Conservation (phyloP, 257 asterid genomes). For the Solanum chiquidenum region DNA sequence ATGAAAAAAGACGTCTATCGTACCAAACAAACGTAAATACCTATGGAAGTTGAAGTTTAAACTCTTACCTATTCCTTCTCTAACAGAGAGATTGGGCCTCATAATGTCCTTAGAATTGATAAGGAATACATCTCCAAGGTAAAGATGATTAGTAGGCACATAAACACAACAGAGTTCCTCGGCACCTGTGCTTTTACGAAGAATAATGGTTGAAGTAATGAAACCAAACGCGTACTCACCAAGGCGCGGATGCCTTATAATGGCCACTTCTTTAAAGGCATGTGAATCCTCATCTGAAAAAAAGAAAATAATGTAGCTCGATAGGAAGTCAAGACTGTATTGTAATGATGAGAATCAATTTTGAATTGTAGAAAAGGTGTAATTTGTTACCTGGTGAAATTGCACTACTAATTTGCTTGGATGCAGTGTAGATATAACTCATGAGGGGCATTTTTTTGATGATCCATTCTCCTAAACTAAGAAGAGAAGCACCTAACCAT, state of each 20-base stretch:
- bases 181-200: background rate
- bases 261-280: conserved; percentile 23
- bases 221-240: conserved; percentile 19
- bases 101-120: background rate
- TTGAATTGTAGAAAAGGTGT: background rate
- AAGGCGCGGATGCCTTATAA: conserved; percentile 11
- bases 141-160: background rate
- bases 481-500: conserved; percentile 15
- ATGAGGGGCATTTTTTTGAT: conserved; percentile 12
- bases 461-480: conserved; percentile 16
- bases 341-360: background rate
- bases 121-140: background rate
- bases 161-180: conserved; percentile 18
- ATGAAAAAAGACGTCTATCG: background rate
- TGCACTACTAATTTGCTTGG: conserved; percentile 19
- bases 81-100: background rate
- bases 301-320: background rate
- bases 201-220: conserved; percentile 11
- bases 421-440: conserved; percentile 14
- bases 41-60: background rate
- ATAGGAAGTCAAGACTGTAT: background rate
- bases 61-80: background rate
- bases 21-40: background rate
- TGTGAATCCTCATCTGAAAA: conserved; percentile 8
- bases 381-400: conserved; percentile 7